Evolutionary conservation across 768 basidiomycete species (phyloP).

Genomic region (Tricholoma bakamatsutake): DNA sequence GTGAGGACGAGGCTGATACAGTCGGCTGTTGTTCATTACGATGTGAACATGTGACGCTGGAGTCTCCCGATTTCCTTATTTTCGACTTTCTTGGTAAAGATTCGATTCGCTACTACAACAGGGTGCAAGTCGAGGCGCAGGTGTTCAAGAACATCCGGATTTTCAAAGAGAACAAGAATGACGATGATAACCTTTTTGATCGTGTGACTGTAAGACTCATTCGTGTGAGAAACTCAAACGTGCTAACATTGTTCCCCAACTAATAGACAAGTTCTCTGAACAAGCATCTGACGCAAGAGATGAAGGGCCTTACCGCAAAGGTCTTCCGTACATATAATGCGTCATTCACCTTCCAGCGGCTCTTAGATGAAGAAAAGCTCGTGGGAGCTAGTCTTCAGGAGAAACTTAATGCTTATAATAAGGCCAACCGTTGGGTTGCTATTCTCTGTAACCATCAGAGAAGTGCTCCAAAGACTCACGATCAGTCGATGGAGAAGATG

Average conservation of each 20-base stretch:
- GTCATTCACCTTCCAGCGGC: slow-evolving; percentile 90
- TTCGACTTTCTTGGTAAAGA: slow-evolving; percentile 99
- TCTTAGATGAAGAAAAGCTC: slow-evolving; percentile 64
- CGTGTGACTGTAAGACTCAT: slow-evolving; percentile 73
- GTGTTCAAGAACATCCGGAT: slow-evolving; percentile 98
- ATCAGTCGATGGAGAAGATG: slow-evolving; percentile 93
- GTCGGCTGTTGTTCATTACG: slow-evolving; percentile 98
- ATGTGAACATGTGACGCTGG: slow-evolving; percentile 92
- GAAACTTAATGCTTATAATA: slow-evolving; percentile 95
- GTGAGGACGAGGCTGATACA: slow-evolving; percentile 98
- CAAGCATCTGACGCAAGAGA: slow-evolving; percentile 87
- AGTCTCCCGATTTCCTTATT: slow-evolving; percentile 79
- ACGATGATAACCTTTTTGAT: slow-evolving; percentile 88
- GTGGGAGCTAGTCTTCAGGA: slow-evolving; percentile 79
- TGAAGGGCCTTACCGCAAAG: slow-evolving; percentile 98
- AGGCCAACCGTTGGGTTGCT: slow-evolving; percentile 94
- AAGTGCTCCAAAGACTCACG: slow-evolving; percentile 87
- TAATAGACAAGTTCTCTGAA: slow-evolving; percentile 77
- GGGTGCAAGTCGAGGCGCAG: slow-evolving; percentile 82
- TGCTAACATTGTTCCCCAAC: slow-evolving; percentile 13
- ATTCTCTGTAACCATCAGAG: slow-evolving; percentile 99
- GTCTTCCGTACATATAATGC: slow-evolving; percentile 99
- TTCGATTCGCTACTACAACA: slow-evolving; percentile 95
- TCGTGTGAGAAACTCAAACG: slow-evolving; percentile 1
- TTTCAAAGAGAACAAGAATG: slow-evolving; percentile 91